Base-by-base conservation (phyloP, 202 grass and related monocot genomes). In the Carex sylvatica region DNA sequence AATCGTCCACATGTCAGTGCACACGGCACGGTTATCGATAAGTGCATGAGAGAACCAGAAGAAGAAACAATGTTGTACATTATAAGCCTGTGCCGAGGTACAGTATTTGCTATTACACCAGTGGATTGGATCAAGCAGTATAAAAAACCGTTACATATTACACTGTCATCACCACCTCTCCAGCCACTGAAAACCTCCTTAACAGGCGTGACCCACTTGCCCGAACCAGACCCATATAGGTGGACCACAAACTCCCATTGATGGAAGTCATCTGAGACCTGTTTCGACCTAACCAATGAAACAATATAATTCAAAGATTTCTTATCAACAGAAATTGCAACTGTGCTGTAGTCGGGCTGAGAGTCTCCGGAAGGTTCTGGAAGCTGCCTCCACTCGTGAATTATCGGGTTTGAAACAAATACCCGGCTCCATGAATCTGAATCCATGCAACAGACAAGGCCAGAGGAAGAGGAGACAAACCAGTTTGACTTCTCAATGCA, bases 51-150 rank as follows among this genome's bases (percentile, higher is more conserved):
- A 42, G 90, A 88, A 83, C 62, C 55, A 38, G 52, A 74, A 26
- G 55, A 77, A 33, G 24, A 56, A 31, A 78, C 36, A 65, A 93
- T 90, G 61, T 91, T 80, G 66, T 89, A 87, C 80, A 97, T 86
- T 82, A 97, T 84, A 31, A 97, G 71, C 49, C 93, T 84, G 78
- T 97, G 93, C 31, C 93, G 88, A 9, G 79, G 84, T 42, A 88
- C 88, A 33, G 80, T 82, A 78, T 85, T 92, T 15, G 88, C 88
- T 81, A 91, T 84, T 78, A 89, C 83, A 49, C 88, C 93, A n/a
- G 91, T 93, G 23, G 91, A 97, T 65, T 97, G 93, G 85, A 97
- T 88, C 83, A 97, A 91, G 72, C 88, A 97, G 80, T 91, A 97
- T 38, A 97, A 35, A 18, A 91, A 74, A 55, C 90, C 85, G 9